A percentile compares a stretch with the other conserved stretches of the same genome.
Evolutionary conservation across 2,329 filamentous ascomycete species (phyloP).

Genomic region (Acrodontium crateriforme): DNA sequence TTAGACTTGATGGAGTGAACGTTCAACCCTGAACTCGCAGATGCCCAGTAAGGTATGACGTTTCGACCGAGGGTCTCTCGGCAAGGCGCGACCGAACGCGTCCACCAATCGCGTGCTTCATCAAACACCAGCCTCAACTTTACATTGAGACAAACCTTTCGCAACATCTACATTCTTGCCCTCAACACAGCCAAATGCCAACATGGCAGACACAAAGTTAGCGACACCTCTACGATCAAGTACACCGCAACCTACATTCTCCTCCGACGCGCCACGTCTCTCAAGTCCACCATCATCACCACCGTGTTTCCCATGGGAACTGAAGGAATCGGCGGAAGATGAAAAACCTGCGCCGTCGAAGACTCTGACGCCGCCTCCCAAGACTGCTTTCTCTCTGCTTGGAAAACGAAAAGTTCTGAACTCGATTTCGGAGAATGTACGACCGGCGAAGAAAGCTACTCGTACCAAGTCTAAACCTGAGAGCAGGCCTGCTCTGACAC

Average conservation of each 20-base stretch:
- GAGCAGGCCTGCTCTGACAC: constrained; percentile 31
- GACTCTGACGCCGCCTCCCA: constrained; percentile 9
- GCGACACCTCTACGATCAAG: too few species aligned
- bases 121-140: too few species aligned
- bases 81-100: too few species aligned
- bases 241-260: constrained; percentile 13
- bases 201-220: too few species aligned
- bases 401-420: constrained; percentile 18
- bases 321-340: constrained; percentile 1
- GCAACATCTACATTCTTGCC: too few species aligned
- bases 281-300: constrained; percentile 41
- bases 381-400: constrained; percentile 19
- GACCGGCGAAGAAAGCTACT: constrained; percentile 13
- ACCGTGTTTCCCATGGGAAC: constrained; percentile 29
- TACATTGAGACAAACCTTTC: too few species aligned
- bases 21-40: too few species aligned
- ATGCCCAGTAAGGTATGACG: too few species aligned
- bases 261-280: constrained; percentile 12
- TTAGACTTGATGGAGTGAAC: too few species aligned
- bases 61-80: too few species aligned
- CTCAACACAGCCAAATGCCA: too few species aligned
- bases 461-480: constrained; percentile 19
- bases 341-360: constrained; percentile 15
- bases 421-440: constrained; percentile 20
- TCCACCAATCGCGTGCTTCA: too few species aligned